phyloP scores from a whole-genome alignment of 192 early-diverging fungal genomes.

The Chytriomyces confervae region DNA sequence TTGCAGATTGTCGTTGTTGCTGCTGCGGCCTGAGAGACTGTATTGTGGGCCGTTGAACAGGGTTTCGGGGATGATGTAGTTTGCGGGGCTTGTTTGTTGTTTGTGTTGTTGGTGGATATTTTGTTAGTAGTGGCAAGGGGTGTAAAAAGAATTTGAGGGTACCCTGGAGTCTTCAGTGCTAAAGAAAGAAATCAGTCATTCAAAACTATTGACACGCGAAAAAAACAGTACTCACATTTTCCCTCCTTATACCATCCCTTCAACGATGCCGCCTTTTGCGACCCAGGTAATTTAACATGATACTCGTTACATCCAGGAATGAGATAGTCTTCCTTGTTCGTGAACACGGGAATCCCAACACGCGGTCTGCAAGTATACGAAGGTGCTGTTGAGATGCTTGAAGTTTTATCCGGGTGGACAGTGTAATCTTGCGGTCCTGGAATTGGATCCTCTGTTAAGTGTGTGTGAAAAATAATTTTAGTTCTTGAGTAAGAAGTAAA shows the following conservation, averaged over 20 bases:
- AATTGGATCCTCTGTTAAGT: conserved; percentile 48
- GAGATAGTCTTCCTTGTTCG: conserved; percentile 37
- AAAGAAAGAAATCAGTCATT: neutral
- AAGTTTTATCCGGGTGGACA: conserved; percentile 31
- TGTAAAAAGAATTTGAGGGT: too few species aligned
- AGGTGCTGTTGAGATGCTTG: conserved; percentile 45
- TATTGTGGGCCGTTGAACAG: conserved; percentile 57
- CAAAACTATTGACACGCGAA: neutral
- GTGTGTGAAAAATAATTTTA: conserved; percentile 25
- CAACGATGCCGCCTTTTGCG: conserved; percentile 52
- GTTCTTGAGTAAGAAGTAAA: neutral
- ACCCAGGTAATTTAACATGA: conserved; percentile 47
- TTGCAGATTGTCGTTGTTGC: conserved; percentile 38
- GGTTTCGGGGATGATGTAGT: conserved; percentile 56
- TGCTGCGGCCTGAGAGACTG: conserved; percentile 43
- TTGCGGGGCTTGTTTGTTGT: too few species aligned
- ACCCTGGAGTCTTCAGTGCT: conserved; percentile 61
- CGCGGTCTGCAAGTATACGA: conserved; percentile 43
- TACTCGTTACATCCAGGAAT: conserved; percentile 53
- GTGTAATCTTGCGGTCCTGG: conserved; percentile 60
- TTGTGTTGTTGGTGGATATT: too few species aligned
- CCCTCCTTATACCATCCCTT: conserved; percentile 59
- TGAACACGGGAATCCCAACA: conserved; percentile 46
- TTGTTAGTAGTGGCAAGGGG: too few species aligned
- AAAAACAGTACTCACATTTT: conserved; percentile 41